A percentile compares a stretch with the other conserved stretches of the same genome.
Evolutionary conservation across 148 eudicot genomes (phyloP).

Genomic region (Diospyros lotus): DNA sequence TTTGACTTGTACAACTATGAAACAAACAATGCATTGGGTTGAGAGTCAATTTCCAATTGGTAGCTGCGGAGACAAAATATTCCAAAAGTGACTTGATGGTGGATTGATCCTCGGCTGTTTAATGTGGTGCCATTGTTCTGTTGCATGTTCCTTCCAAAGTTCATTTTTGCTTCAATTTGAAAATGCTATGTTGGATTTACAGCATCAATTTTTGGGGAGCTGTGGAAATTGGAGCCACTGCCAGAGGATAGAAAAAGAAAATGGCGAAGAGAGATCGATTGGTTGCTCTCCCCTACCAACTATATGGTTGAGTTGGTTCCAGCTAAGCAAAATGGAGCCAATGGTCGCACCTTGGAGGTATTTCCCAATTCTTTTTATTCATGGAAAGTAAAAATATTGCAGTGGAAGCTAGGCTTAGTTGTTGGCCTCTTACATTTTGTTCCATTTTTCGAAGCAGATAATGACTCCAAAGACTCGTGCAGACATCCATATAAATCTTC

Average conservation of each 20-base stretch:
- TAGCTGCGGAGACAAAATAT: background rate
- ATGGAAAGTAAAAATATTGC: conserved; percentile 1
- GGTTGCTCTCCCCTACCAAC: conserved; percentile 89
- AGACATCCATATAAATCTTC: conserved; percentile 73
- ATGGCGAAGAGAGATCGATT: conserved; percentile 88
- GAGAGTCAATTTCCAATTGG: background rate
- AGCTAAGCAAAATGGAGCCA: conserved; percentile 58
- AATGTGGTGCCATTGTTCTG: background rate
- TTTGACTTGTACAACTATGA: background rate
- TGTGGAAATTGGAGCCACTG: conserved; percentile 94
- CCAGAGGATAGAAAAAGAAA: conserved; percentile 62
- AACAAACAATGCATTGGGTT: background rate
- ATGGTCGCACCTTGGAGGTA: conserved; percentile 83
- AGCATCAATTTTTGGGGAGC: conserved; percentile 93
- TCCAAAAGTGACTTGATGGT: background rate
- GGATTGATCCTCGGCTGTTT: background rate
- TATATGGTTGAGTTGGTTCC: conserved; percentile 96
- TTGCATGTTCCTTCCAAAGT: background rate
- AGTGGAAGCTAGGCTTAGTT: conserved; percentile 3
- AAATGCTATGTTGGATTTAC: conserved; percentile 19
- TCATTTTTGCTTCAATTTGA: background rate
- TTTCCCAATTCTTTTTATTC: background rate
- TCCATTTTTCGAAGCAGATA: conserved; percentile 44
- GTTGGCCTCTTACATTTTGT: background rate
- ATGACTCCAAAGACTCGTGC: conserved; percentile 88